Conservation (phyloP, 2,329 filamentous ascomycete species). For the Pleoardoris graminearum region DNA sequence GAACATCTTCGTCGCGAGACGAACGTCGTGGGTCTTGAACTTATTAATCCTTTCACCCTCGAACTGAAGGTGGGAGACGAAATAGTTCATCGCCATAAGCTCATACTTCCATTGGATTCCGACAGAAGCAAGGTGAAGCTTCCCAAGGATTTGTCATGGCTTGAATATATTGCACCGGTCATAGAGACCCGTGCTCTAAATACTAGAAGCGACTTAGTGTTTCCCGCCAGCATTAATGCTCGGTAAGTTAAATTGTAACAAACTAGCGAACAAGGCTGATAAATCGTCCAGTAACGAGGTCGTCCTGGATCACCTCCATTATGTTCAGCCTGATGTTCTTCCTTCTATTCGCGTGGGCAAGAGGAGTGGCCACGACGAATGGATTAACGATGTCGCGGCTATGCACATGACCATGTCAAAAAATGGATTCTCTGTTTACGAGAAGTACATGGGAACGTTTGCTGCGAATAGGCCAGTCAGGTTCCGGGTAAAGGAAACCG, state of each 20-base stretch:
- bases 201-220: constrained; percentile 9
- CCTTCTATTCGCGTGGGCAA: constrained; percentile 4
- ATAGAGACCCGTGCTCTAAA: constrained; percentile 5
- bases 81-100: not conserved
- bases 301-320: constrained; percentile 9
- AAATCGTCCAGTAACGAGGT: not conserved
- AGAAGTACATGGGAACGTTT: not conserved
- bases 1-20: not conserved
- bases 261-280: not conserved
- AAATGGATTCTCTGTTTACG: not conserved
- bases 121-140: constrained; percentile 8
- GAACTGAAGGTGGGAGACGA: not conserved
- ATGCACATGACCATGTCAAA: not conserved
- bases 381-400: not conserved
- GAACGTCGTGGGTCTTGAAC: not conserved
- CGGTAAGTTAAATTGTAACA: not conserved
- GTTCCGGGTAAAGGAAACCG: constrained; percentile 32
- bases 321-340: constrained; percentile 5
- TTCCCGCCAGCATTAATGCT: not conserved
- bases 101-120: constrained; percentile 8
- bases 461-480: constrained; percentile 1
- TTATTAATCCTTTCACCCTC: constrained; percentile 2
- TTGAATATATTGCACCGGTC: constrained; percentile 12
- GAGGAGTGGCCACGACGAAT: not conserved
- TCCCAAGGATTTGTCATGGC: constrained; percentile 11